Evolutionary conservation across 176 grass and related monocot species (phyloP), one percentile per base, ranked within the genome.

Genomic region (Oryza glumipatula): DNA sequence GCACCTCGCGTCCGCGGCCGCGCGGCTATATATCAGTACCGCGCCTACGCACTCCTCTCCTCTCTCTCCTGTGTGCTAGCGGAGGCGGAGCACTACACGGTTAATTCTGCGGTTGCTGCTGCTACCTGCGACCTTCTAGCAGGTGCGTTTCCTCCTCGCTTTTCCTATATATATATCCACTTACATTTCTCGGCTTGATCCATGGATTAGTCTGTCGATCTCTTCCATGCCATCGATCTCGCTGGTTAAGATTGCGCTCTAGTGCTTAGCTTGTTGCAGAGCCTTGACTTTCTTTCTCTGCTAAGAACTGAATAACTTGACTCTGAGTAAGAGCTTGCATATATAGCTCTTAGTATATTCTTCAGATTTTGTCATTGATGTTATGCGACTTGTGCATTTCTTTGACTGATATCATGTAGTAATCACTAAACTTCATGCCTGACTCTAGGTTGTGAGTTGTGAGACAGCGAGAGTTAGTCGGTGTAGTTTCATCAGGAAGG

Each of bases 21-120:
- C 72, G 2, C 45, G 0, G 72, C 85, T 76, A 36, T 82, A 81
- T 82, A 82, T 82, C 66, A 70, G 11, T 73, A 72, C 6, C 24
- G 1, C 51, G 1, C 51, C 11, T 51, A 16, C 35, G 11, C 12
- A 72, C 36, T 11, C 83, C 9, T 75, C 8, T 13, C 30, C 21
- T 17, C 22, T 17, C 22, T 66, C 61, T 47, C 0, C 64, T 68
- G 19, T 80, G 19, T 61, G 15, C 74, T 4, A 3, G 48, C 47
- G 13, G 46, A 66, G 39, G 39, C 39, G 39, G 39, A 41, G 39
- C 39, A 11, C 7, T 12, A 5, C 58, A 61, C 58, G 1, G 32
- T 26, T 56, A 32, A 64, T 48, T 2, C 71, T 4, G 54, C 17
- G 17, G 6, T 4, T 67, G 58, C 60, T 67, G 58, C 60, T 24